Percentiles rank a stretch among this genome's conserved stretches.
Evolutionary conservation across 225 moss, liverwort and hornwort species (phyloP).

Genomic region (Polytrichum commune): DNA sequence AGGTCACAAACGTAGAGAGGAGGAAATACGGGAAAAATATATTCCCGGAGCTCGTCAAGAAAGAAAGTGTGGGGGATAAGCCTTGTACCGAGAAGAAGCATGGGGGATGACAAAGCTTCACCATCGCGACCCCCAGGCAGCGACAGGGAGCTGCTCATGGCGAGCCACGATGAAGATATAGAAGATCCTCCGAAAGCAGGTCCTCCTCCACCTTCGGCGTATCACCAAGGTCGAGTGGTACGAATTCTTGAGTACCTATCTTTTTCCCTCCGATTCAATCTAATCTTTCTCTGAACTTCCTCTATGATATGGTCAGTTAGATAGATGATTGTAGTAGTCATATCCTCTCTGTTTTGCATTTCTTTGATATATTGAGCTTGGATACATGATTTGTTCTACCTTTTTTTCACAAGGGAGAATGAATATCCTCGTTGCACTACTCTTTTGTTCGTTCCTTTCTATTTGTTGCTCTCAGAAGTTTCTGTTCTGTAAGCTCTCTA

Average conservation of each 20-base stretch:
- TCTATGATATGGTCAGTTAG: too few species aligned
- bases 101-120: slow-evolving; percentile 96
- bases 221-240: slow-evolving; percentile 96
- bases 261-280: background rate
- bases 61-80: slow-evolving; percentile 6
- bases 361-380: background rate
- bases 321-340: too few species aligned
- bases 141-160: slow-evolving; percentile 94
- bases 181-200: slow-evolving; percentile 92
- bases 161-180: slow-evolving; percentile 70
- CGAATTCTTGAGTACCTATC: background rate
- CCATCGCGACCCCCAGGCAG: slow-evolving; percentile 74
- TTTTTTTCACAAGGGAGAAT: too few species aligned
- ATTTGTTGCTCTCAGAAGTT: background rate
- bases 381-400: background rate
- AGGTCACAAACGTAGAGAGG: slow-evolving; percentile 9
- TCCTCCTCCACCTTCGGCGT: slow-evolving; percentile 79
- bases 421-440: too few species aligned
- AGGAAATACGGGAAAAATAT: background rate
- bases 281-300: background rate
- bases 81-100: slow-evolving; percentile 12
- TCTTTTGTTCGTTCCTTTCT: background rate
- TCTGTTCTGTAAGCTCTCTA: too few species aligned
- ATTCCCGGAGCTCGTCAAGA: slow-evolving; percentile 10
- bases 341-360: too few species aligned